Percentiles rank a stretch among this genome's conserved stretches.
Evolutionary conservation across 495 filamentous ascomycete genomes (phyloP).

Genomic region (Hypoxylon subgilvum): DNA sequence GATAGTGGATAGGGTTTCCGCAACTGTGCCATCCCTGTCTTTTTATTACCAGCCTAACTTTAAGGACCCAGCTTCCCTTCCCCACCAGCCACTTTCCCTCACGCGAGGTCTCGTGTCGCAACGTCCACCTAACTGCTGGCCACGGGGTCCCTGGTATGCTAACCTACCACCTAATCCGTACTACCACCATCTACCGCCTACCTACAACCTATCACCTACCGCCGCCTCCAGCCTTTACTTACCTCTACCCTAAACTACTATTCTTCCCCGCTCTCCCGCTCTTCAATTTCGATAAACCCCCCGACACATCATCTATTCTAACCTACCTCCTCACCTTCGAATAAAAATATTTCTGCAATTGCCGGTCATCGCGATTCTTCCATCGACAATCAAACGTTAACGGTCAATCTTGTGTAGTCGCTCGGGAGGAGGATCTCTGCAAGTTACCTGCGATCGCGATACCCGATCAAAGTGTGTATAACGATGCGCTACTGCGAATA

Average conservation of each 20-base stretch:
- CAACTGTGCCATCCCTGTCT: slow-evolving; percentile 35
- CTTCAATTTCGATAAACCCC: slow-evolving; percentile 22
- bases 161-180: no score
- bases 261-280: slow-evolving; percentile 38
- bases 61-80: slow-evolving; percentile 39
- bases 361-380: slow-evolving; percentile 28
- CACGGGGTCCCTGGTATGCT: no score
- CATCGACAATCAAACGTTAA: slow-evolving; percentile 12
- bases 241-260: slow-evolving; percentile 26
- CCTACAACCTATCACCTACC: no score
- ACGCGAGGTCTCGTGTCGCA: slow-evolving; percentile 40
- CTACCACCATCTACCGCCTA: no score
- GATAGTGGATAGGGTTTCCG: slow-evolving; percentile 35
- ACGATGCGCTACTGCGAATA: slow-evolving; percentile 44
- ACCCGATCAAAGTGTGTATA: slow-evolving; percentile 18
- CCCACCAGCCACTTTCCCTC: slow-evolving; percentile 40
- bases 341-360: slow-evolving; percentile 23
- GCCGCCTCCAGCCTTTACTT: no score
- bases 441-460: slow-evolving; percentile 18
- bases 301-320: slow-evolving; percentile 6
- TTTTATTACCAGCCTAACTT: slow-evolving; percentile 35
- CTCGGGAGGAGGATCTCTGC: not conserved
- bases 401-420: slow-evolving; percentile 6
- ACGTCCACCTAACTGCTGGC: slow-evolving; percentile 26
- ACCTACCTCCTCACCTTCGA: no score